Evolutionary conservation across 495 filamentous ascomycete species (phyloP).

Genomic region (Tuber brumale): DNA sequence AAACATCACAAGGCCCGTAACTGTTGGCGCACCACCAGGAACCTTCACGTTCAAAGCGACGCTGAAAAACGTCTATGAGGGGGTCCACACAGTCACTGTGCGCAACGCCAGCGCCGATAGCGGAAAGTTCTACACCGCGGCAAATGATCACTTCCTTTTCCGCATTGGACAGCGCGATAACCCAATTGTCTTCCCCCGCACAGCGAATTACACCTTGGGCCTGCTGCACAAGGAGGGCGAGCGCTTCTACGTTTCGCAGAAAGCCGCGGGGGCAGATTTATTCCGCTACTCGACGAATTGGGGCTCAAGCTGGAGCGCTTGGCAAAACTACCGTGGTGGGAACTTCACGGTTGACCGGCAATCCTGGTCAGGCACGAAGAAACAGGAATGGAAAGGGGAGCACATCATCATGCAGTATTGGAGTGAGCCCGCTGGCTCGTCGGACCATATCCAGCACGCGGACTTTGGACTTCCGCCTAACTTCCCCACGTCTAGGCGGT

Average conservation of each 20-base stretch:
- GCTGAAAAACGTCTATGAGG: constrained; percentile 57
- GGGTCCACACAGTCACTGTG: constrained; percentile 59
- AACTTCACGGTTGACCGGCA: constrained; percentile 47
- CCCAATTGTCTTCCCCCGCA: constrained; percentile 53
- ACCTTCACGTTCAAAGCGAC: constrained; percentile 53
- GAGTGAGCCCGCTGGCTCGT: constrained; percentile 59
- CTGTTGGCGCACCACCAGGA: constrained; percentile 44
- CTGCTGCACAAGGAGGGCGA: constrained; percentile 47
- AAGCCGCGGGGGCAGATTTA: constrained; percentile 57
- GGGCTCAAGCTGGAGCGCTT: constrained; percentile 55
- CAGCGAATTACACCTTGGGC: constrained; percentile 55
- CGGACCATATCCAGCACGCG: constrained; percentile 58
- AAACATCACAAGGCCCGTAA: neutral
- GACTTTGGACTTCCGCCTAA: constrained; percentile 48
- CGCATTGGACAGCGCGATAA: constrained; percentile 50
- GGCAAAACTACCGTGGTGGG: constrained; percentile 52
- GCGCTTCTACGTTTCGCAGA: constrained; percentile 52
- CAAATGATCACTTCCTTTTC: constrained; percentile 51
- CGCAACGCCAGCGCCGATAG: constrained; percentile 49
- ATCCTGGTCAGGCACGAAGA: constrained; percentile 56
- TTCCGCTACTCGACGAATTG: constrained; percentile 62
- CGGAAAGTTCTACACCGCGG: constrained; percentile 44
- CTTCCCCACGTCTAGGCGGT: constrained; percentile 45
- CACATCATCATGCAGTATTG: constrained; percentile 56
- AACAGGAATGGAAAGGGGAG: constrained; percentile 59